Conservation (phyloP, 2,329 filamentous ascomycete genomes). For the Didymella glomerata region DNA sequence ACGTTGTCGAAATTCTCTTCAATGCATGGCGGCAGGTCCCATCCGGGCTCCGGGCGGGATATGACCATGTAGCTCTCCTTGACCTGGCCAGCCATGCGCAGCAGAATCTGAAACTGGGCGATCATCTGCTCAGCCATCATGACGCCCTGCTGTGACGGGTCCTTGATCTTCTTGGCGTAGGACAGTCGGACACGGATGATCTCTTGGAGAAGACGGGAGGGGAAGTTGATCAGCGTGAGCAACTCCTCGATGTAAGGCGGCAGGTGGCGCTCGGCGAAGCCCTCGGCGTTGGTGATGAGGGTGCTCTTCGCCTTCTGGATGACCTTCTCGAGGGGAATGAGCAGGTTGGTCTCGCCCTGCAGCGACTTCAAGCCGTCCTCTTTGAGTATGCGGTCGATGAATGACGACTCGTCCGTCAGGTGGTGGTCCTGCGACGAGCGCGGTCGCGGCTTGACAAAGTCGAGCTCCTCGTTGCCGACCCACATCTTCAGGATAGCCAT, state of each 20-base stretch:
- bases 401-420: conserved; percentile 87
- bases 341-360: conserved; percentile 84
- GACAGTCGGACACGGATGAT: conserved; percentile 91
- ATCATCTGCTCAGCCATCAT: conserved; percentile 99
- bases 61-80: conserved; percentile 88
- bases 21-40: conserved; percentile 95
- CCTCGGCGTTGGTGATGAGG: conserved; percentile 82
- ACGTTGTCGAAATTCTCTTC: conserved; percentile 95
- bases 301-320: conserved; percentile 95
- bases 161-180: conserved; percentile 95
- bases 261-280: conserved; percentile 87
- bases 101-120: conserved; percentile 89
- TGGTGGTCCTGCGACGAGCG: conserved; percentile 74
- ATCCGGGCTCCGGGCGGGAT: conserved; percentile 85
- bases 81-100: conserved; percentile 90
- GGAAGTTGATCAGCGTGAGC: conserved; percentile 95
- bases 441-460: conserved; percentile 80
- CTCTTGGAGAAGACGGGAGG: conserved; percentile 92
- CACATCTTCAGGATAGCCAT: conserved; percentile 90
- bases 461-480: conserved; percentile 95
- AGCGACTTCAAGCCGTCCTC: conserved; percentile 93
- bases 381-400: conserved; percentile 92
- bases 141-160: conserved; percentile 87
- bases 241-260: conserved; percentile 97
- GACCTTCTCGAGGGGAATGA: conserved; percentile 81